A percentile compares a stretch with the other conserved stretches of the same genome.
These are phyloP conservation scores for Aspergillus luchuensis DNA, from an alignment of 2,329 filamentous ascomycete species.

Conservation along the genomic window DNA sequence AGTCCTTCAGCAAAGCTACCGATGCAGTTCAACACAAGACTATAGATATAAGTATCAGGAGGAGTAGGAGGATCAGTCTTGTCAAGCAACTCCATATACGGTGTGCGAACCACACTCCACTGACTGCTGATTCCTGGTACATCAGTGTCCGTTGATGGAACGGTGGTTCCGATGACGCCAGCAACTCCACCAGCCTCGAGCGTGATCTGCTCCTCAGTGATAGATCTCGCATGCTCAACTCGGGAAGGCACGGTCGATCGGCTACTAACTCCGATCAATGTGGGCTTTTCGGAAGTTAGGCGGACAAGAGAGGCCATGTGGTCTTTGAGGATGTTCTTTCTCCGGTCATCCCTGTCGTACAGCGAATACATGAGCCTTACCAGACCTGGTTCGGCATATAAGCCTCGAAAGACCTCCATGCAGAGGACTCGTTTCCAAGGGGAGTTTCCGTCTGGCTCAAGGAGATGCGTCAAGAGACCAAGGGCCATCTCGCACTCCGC, in stretches of 20 bases:
- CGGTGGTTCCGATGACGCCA: slow-evolving; percentile 78
- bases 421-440: slow-evolving; percentile 87
- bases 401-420: slow-evolving; percentile 84
- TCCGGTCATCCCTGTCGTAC: slow-evolving; percentile 73
- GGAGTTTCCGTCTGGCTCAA: slow-evolving; percentile 78
- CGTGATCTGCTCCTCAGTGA: slow-evolving; percentile 77
- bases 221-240: slow-evolving; percentile 58
- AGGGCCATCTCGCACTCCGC: slow-evolving; percentile 82
- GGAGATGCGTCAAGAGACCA: slow-evolving; percentile 76
- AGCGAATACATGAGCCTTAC: slow-evolving; percentile 77
- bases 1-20: slow-evolving; percentile 88
- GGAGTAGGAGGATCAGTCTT: slow-evolving; percentile 80
- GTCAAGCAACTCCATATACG: slow-evolving; percentile 92
- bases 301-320: slow-evolving; percentile 88
- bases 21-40: slow-evolving; percentile 82
- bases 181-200: slow-evolving; percentile 85
- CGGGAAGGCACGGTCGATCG: slow-evolving; percentile 80
- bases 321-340: slow-evolving; percentile 76
- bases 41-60: slow-evolving; percentile 93
- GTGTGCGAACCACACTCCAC: slow-evolving; percentile 84
- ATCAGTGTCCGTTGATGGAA: slow-evolving; percentile 66
- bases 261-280: slow-evolving; percentile 81
- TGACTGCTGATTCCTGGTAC: slow-evolving; percentile 79
- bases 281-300: slow-evolving; percentile 85
- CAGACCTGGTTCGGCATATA: slow-evolving; percentile 79